A percentile compares a stretch with the other conserved stretches of the same genome.
Conservation (phyloP, 2,329 filamentous ascomycete species). For the Aureobasidium sp. region DNA sequence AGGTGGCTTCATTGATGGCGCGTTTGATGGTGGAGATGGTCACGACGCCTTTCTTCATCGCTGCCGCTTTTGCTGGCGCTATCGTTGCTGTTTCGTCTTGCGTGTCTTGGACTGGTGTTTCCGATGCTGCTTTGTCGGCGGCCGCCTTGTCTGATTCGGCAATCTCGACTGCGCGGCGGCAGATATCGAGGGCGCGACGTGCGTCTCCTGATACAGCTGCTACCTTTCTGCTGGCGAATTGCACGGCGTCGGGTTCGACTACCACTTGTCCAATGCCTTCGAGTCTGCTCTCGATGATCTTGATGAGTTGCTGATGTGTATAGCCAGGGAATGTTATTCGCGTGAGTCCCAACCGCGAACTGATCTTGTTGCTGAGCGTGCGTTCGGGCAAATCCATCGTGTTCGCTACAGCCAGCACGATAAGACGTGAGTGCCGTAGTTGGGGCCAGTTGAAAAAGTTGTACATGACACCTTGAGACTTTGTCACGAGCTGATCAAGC, state of each 20-base stretch:
- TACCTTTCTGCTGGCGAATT: constrained; percentile 94
- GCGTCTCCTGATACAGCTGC: constrained; percentile 94
- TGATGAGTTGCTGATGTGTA: constrained; percentile 94
- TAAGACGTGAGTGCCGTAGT: constrained; percentile 80
- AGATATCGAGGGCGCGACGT: constrained; percentile 87
- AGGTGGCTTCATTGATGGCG: constrained; percentile 91
- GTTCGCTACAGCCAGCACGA: constrained; percentile 95
- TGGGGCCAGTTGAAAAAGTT: constrained; percentile 99
- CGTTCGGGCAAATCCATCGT: constrained; percentile 97
- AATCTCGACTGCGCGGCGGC: constrained; percentile 87
- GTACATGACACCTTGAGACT: constrained; percentile 99
- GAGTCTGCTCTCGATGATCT: constrained; percentile 90
- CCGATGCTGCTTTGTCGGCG: constrained; percentile 29
- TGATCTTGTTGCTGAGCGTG: constrained; percentile 97
- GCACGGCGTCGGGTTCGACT: constrained; percentile 86
- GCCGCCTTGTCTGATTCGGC: constrained; percentile 64
- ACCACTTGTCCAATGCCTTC: constrained; percentile 76
- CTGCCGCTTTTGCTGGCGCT: not conserved
- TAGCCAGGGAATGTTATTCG: constrained; percentile 97
- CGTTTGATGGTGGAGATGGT: constrained; percentile 90
- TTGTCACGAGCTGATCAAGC: constrained; percentile 92
- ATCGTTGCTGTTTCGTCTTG: constrained; percentile 22
- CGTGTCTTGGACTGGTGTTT: constrained; percentile 22
- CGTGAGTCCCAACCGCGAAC: constrained; percentile 73
- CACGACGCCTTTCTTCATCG: constrained; percentile 50